Evolutionary conservation across 345 rosid genomes (phyloP).

Genomic region (Pistacia integerrima): DNA sequence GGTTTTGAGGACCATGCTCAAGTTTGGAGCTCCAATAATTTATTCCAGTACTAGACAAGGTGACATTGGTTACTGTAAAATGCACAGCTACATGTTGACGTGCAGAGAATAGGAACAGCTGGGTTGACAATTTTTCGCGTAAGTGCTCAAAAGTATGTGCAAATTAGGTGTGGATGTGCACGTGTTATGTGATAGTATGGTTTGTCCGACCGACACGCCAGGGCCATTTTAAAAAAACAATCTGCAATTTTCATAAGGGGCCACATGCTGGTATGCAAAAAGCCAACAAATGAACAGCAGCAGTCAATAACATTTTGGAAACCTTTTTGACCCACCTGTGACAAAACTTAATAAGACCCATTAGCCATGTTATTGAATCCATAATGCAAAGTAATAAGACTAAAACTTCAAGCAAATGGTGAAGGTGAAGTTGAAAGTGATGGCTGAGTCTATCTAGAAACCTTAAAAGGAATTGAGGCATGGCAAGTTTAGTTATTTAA

Average conservation of each 20-base stretch:
- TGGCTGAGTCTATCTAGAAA: not conserved
- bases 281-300: not conserved
- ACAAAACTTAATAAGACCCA: too few relatives aligned
- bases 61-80: conserved; percentile 29
- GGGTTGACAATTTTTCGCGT: conserved; percentile 14
- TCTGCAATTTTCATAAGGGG: not conserved
- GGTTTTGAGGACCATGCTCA: conserved; percentile 4
- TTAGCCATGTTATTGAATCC: too few relatives aligned
- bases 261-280: not conserved
- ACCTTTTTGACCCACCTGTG: too few relatives aligned
- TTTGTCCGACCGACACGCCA: conserved; percentile 3
- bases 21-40: not conserved
- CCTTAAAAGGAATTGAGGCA: not conserved
- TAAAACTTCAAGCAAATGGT: not conserved
- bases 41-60: conserved; percentile 14
- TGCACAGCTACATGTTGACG: conserved; percentile 16
- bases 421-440: too few relatives aligned
- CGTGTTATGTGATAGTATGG: conserved; percentile 20
- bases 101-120: conserved; percentile 7
- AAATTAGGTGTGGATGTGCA: conserved; percentile 1
- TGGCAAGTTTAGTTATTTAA: not conserved
- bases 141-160: not conserved
- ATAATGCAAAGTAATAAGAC: too few relatives aligned
- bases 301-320: too few relatives aligned
- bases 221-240: not conserved